A percentile compares a stretch with the other conserved stretches of the same genome.
Evolutionary conservation across 345 rosid genomes (phyloP).

Genomic region (Eucalyptus grandis): DNA sequence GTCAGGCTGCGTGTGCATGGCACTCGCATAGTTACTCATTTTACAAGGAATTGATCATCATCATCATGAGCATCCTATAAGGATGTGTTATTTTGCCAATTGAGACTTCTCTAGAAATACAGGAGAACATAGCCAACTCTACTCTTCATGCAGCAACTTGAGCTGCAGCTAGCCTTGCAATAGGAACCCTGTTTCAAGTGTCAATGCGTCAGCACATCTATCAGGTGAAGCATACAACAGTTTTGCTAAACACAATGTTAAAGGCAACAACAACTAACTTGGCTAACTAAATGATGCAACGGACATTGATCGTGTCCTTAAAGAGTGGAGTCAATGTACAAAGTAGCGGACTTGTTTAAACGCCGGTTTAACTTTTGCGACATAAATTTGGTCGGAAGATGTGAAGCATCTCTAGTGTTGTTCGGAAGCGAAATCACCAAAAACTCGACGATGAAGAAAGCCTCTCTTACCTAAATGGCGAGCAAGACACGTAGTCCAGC

Average conservation of each 20-base stretch:
- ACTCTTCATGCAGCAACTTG: conserved; percentile 44
- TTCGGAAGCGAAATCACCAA: background rate
- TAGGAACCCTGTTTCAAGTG: conserved; percentile 43
- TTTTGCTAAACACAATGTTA: background rate
- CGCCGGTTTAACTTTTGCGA: background rate
- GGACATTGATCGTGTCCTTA: background rate
- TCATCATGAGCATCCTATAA: background rate
- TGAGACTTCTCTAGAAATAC: background rate
- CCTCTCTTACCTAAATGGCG: conserved; percentile 72
- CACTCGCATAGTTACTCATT: background rate
- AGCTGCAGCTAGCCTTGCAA: conserved; percentile 91
- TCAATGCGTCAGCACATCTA: background rate
- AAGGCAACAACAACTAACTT: background rate
- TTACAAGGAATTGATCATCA: background rate
- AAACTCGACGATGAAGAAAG: background rate
- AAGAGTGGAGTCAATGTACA: background rate
- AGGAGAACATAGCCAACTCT: background rate
- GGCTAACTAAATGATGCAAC: background rate
- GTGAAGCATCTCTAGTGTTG: background rate
- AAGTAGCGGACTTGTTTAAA: background rate
- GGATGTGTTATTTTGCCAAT: background rate
- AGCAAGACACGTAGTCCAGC: conserved; percentile 90
- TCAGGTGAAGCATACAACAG: background rate
- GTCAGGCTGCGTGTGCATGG: background rate
- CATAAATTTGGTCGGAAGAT: background rate